Conservation (phyloP, 768 basidiomycete species). For the Suillus lakei region DNA sequence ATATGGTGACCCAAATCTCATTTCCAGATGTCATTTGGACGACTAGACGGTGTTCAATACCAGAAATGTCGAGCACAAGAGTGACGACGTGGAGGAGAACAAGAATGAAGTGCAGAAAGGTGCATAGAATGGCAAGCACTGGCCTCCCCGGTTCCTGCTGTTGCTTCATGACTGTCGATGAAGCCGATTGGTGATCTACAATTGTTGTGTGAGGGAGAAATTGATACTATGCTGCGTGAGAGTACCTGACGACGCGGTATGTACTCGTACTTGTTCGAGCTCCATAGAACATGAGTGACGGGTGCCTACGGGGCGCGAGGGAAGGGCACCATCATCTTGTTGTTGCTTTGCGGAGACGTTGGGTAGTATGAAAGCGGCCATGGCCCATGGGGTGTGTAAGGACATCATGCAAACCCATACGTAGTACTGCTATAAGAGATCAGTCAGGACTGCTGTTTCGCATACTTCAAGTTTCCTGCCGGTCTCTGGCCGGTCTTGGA, state of each 20-base stretch:
- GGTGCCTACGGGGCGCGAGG: neutral
- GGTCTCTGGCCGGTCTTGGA: neutral
- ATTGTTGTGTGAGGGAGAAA: neutral
- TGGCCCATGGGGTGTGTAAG: neutral
- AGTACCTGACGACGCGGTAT: neutral
- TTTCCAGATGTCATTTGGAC: slow-evolving; percentile 2
- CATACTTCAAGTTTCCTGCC: neutral
- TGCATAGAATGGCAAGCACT: neutral
- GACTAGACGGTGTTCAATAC: slow-evolving; percentile 9
- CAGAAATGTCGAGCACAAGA: neutral
- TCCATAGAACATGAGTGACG: neutral
- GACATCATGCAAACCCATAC: neutral
- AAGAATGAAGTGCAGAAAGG: slow-evolving; percentile 2
- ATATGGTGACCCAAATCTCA: neutral
- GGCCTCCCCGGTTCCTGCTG: neutral
- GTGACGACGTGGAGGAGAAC: slow-evolving; percentile 5
- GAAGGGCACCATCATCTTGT: neutral
- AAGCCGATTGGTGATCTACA: neutral
- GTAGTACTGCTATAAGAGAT: neutral
- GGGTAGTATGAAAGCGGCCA: neutral
- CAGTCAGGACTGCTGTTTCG: neutral
- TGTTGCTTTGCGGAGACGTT: neutral
- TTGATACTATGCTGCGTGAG: neutral
- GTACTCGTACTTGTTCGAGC: neutral
- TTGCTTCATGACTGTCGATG: too few species aligned